Evolutionary conservation across 2,329 filamentous ascomycete genomes (phyloP).

Genomic region (Xylariaceae sp.): DNA sequence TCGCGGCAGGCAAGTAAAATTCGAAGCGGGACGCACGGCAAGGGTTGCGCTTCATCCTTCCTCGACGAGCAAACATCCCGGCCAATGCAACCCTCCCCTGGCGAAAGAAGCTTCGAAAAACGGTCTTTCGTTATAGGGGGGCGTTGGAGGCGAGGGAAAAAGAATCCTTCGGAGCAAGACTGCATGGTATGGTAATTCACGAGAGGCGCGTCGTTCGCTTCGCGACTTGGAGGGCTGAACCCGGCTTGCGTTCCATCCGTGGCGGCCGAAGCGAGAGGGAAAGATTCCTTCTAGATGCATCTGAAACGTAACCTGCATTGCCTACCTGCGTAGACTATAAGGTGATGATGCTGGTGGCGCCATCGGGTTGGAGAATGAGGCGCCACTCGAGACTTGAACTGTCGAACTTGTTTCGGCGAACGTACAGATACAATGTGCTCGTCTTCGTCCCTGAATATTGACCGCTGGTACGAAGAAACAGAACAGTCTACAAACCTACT

Average conservation of each 20-base stretch:
- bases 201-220: neutral
- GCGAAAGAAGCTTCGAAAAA: neutral
- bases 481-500: neutral
- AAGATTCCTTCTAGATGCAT: neutral
- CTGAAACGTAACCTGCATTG: neutral
- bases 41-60: too few species aligned
- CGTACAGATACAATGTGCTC: neutral
- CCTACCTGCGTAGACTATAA: too few species aligned
- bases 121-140: neutral
- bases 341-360: neutral
- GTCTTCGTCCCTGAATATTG: neutral
- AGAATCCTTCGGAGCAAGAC: neutral
- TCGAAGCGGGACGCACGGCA: too few species aligned
- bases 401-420: neutral
- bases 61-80: neutral
- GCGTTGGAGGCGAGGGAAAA: neutral
- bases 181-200: too few species aligned
- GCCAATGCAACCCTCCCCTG: neutral
- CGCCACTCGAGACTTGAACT: too few species aligned
- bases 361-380: neutral
- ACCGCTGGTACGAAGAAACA: too few species aligned
- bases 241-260: neutral
- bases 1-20: too few species aligned
- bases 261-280: neutral
- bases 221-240: neutral